Conservation (phyloP, 495 filamentous ascomycete species). For the Zalerion maritima region DNA sequence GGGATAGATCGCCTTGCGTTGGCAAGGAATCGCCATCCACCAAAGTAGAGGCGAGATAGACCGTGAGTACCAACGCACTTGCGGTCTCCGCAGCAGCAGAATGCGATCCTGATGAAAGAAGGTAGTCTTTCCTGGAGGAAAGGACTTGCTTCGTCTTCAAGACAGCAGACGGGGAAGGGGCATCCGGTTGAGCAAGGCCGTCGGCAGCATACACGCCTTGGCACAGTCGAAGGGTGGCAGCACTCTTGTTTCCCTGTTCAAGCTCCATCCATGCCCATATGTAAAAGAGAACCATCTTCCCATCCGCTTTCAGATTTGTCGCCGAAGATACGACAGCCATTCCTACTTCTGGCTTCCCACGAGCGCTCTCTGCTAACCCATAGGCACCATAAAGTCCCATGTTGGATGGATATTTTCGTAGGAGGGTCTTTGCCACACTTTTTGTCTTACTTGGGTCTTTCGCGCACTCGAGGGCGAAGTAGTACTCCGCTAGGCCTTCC, state of each 20-base stretch:
- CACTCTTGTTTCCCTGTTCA: conserved; percentile 24
- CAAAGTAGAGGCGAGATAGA: conserved; percentile 27
- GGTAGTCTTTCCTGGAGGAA: conserved; percentile 21
- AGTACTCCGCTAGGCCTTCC: conserved; percentile 51
- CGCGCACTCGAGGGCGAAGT: conserved; percentile 51
- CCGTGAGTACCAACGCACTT: conserved; percentile 35
- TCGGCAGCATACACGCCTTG: conserved; percentile 1
- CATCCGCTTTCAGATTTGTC: conserved; percentile 10
- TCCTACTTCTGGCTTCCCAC: conserved; percentile 38
- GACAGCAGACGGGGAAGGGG: conserved; percentile 2
- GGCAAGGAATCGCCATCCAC: conserved; percentile 44
- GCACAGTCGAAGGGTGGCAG: conserved; percentile 34
- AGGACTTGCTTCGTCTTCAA: conserved; percentile 9
- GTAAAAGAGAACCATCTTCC: conserved; percentile 45
- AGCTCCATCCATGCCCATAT: conserved; percentile 62
- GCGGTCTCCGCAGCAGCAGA: conserved; percentile 16
- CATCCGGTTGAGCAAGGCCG: conserved; percentile 3
- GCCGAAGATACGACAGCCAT: conserved; percentile 52
- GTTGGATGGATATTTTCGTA: conserved; percentile 52
- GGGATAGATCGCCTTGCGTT: conserved; percentile 35
- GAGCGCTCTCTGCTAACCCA: conserved; percentile 53
- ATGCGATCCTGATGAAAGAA: conserved; percentile 15
- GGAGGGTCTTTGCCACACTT: conserved; percentile 55
- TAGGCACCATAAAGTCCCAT: conserved; percentile 65
- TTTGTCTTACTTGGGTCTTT: conserved; percentile 42